phyloP scores from a whole-genome alignment of 2,329 filamentous ascomycete genomes.

The Clarireedia hainanense region DNA sequence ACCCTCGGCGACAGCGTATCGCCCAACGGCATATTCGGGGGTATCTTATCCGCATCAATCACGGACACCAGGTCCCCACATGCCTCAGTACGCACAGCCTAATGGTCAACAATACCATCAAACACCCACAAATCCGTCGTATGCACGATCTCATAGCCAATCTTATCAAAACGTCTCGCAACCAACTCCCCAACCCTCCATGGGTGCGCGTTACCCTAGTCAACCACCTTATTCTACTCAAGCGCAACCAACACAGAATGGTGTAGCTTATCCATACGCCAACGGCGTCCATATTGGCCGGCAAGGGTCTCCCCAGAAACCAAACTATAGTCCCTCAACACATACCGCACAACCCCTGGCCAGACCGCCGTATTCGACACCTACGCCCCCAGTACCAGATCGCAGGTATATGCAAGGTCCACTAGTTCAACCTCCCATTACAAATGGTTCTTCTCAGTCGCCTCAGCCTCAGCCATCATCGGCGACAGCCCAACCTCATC shows the following conservation, averaged over 20 bases:
- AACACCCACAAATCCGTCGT: slow-evolving; percentile 14
- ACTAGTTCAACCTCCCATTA: slow-evolving; percentile 15
- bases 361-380: slow-evolving; percentile 19
- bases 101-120: slow-evolving; percentile 18
- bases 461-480: slow-evolving; percentile 16
- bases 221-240: slow-evolving; percentile 23
- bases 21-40: slow-evolving; percentile 22
- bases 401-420: slow-evolving; percentile 18
- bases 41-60: slow-evolving; percentile 26
- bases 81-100: slow-evolving; percentile 20
- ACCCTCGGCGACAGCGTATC: slow-evolving; percentile 21
- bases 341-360: slow-evolving; percentile 16
- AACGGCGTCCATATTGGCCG: slow-evolving; percentile 19
- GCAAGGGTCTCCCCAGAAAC: slow-evolving; percentile 27
- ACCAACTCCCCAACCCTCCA: slow-evolving; percentile 15
- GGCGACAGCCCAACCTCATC: background rate
- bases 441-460: slow-evolving; percentile 22
- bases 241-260: slow-evolving; percentile 22
- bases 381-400: slow-evolving; percentile 17
- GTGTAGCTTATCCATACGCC: slow-evolving; percentile 22
- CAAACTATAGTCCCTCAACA: slow-evolving; percentile 23
- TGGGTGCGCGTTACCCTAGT: slow-evolving; percentile 23
- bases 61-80: slow-evolving; percentile 20
- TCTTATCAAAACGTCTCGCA: slow-evolving; percentile 21
- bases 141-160: slow-evolving; percentile 20